These are phyloP conservation scores for Arabidopsis suecica DNA, from an alignment of 345 rosid species.

Conservation along the genomic window DNA sequence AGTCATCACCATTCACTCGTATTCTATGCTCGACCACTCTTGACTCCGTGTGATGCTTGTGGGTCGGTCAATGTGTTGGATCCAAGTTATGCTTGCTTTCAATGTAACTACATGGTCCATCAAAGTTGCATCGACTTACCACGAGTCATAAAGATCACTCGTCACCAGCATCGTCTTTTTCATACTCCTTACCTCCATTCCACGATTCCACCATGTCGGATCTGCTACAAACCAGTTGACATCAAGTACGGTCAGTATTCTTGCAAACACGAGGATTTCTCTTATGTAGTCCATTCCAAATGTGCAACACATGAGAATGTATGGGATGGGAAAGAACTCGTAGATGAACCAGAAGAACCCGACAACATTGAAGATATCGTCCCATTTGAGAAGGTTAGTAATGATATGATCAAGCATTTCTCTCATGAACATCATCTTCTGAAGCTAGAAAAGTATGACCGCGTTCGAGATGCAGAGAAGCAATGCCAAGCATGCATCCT, in stretches of 20 bases:
- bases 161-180: constrained; percentile 18
- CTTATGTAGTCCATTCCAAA: constrained; percentile 11
- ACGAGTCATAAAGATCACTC: constrained; percentile 21
- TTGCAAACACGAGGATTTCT: background rate
- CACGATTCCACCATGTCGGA: background rate
- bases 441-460: background rate
- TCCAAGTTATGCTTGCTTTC: constrained; percentile 2
- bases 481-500: constrained; percentile 10
- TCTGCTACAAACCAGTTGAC: background rate
- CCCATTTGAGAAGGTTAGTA: background rate
- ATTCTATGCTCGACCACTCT: constrained; percentile 1
- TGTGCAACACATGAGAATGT: constrained; percentile 14
- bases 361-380: background rate
- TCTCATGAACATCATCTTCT: constrained; percentile 6
- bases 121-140: constrained; percentile 19
- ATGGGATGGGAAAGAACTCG: constrained; percentile 19
- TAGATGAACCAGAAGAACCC: background rate
- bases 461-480: constrained; percentile 4
- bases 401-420: background rate
- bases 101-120: constrained; percentile 15
- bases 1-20: constrained; percentile 9
- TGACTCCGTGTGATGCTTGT: constrained; percentile 33
- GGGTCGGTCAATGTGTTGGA: background rate
- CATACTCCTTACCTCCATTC: background rate
- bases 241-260: background rate